phyloP scores from a whole-genome alignment of 2,329 filamentous ascomycete genomes.

The Ascochyta rabiei region DNA sequence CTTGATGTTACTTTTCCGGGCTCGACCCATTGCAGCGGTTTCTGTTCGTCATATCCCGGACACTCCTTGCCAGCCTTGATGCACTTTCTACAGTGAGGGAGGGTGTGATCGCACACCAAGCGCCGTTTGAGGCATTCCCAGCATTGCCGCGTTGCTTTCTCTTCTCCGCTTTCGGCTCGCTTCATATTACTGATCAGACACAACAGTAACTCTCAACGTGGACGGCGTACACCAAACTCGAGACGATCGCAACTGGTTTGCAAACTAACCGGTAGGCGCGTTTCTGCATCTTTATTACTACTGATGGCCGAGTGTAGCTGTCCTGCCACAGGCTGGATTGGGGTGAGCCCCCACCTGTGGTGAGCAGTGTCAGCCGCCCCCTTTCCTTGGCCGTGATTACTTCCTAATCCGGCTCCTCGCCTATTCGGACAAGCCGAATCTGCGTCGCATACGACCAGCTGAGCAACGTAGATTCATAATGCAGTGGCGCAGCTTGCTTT shows the following conservation, averaged over 20 bases:
- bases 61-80: slow-evolving; percentile 36
- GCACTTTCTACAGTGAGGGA: slow-evolving; percentile 42
- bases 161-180: slow-evolving; percentile 21
- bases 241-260: slow-evolving; percentile 9
- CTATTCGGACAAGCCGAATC: background rate
- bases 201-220: background rate
- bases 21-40: slow-evolving; percentile 42
- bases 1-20: slow-evolving; percentile 39
- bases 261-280: slow-evolving; percentile 1
- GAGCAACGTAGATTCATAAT: background rate
- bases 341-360: background rate
- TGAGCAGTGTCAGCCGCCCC: slow-evolving; percentile 14
- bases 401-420: slow-evolving; percentile 9
- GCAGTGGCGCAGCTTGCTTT: background rate
- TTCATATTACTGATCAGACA: slow-evolving; percentile 1
- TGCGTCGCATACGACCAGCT: background rate
- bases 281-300: slow-evolving; percentile 36
- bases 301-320: slow-evolving; percentile 10
- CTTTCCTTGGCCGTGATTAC: slow-evolving; percentile 25
- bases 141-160: slow-evolving; percentile 37
- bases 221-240: slow-evolving; percentile 5
- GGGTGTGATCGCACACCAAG: slow-evolving; percentile 42
- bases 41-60: slow-evolving; percentile 41
- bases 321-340: slow-evolving; percentile 3
- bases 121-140: slow-evolving; percentile 43